Conservation (phyloP, 2,329 filamentous ascomycete genomes). For the Xylariaceae sp. region DNA sequence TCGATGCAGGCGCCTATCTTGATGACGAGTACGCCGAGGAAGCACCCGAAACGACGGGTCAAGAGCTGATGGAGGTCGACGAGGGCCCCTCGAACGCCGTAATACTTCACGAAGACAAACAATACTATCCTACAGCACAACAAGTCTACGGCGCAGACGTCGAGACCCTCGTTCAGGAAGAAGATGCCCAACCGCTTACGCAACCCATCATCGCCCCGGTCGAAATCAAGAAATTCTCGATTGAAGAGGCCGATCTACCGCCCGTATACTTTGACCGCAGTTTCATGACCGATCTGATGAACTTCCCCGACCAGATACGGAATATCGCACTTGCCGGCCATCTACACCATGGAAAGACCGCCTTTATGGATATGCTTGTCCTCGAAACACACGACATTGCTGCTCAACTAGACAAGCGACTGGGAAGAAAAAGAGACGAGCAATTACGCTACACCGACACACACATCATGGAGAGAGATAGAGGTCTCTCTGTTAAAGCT, state of each 20-base stretch:
- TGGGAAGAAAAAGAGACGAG: slow-evolving; percentile 76
- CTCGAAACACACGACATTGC: slow-evolving; percentile 87
- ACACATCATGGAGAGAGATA: slow-evolving; percentile 79
- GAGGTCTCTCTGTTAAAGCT: slow-evolving; percentile 86
- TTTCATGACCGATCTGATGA: slow-evolving; percentile 95
- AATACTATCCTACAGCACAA: slow-evolving; percentile 97
- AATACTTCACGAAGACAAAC: slow-evolving; percentile 97
- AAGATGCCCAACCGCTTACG: slow-evolving; percentile 87
- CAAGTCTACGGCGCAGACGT: slow-evolving; percentile 94
- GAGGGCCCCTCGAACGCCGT: slow-evolving; percentile 92
- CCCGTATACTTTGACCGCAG: slow-evolving; percentile 79
- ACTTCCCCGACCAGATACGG: slow-evolving; percentile 87
- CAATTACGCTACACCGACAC: slow-evolving; percentile 93
- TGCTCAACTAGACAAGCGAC: slow-evolving; percentile 71
- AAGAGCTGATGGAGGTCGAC: slow-evolving; percentile 92
- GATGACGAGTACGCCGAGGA: slow-evolving; percentile 72
- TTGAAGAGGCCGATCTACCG: slow-evolving; percentile 87
- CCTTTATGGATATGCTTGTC: slow-evolving; percentile 97
- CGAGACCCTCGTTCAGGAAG: slow-evolving; percentile 92
- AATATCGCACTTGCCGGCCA: slow-evolving; percentile 91
- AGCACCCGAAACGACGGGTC: slow-evolving; percentile 58
- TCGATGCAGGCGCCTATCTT: slow-evolving; percentile 69
- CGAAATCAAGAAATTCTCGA: slow-evolving; percentile 90
- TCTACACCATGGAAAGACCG: slow-evolving; percentile 95
- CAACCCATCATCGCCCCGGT: slow-evolving; percentile 92